Evolutionary conservation across 495 filamentous ascomycete species (phyloP).

Genomic region (Neurospora sp.): DNA sequence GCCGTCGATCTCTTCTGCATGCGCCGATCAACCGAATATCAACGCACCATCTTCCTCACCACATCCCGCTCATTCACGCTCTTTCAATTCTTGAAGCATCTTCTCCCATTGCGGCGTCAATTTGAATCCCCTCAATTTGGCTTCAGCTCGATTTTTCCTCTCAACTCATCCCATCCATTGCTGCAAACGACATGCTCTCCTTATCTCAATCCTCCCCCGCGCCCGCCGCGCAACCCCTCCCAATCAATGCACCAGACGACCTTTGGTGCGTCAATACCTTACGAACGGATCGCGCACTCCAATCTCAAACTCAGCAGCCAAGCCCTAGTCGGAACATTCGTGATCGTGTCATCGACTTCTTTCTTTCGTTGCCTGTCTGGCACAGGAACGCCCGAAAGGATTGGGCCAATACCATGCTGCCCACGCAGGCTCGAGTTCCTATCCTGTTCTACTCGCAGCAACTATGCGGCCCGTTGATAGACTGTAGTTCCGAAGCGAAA

Average conservation of each 20-base stretch:
- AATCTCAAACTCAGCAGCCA: background rate
- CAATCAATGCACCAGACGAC: background rate
- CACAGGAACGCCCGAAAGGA: background rate
- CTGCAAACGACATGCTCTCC: background rate
- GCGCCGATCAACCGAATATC: background rate
- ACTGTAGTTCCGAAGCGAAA: background rate
- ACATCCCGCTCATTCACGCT: background rate
- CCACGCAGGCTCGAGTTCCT: background rate
- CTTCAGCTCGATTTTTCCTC: background rate
- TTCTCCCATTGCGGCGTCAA: background rate
- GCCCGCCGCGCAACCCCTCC: background rate
- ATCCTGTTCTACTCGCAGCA: background rate
- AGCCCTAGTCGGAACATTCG: background rate
- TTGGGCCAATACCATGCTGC: background rate
- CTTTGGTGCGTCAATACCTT: background rate
- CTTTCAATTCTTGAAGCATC: background rate
- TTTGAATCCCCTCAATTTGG: background rate
- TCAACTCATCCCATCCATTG: background rate
- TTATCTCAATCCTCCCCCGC: background rate
- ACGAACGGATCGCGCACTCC: background rate
- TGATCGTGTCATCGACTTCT: background rate
- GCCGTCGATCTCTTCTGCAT: background rate
- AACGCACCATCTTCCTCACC: background rate
- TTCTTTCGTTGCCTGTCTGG: background rate
- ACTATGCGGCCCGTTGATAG: background rate